These are phyloP conservation scores for Elaeis guineensis DNA, from an alignment of 176 grass and related monocot species.

Conservation along the genomic window DNA sequence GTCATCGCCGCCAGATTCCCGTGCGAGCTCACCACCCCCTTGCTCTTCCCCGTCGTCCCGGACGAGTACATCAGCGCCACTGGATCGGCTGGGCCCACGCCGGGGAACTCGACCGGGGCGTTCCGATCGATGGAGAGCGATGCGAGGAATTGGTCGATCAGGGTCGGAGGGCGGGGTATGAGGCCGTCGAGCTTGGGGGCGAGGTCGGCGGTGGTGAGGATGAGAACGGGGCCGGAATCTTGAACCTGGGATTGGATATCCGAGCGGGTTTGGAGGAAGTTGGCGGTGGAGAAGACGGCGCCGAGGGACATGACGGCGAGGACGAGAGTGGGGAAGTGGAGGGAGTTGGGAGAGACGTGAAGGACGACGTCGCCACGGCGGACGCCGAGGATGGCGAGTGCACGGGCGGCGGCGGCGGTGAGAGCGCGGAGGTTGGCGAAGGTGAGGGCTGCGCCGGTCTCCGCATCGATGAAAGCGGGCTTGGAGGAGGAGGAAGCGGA, in stretches of 20 bases:
- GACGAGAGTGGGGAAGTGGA: conserved; percentile 29
- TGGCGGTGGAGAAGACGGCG: conserved; percentile 36
- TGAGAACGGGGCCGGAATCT: conserved; percentile 25
- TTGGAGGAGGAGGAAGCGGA: neutral
- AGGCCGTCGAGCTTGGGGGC: conserved; percentile 16
- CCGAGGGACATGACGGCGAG: conserved; percentile 38
- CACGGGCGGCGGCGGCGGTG: neutral
- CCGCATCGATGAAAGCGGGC: conserved; percentile 39
- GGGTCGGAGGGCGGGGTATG: neutral
- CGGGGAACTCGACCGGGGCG: neutral
- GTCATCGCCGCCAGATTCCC: conserved; percentile 26
- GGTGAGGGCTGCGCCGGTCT: conserved; percentile 24
- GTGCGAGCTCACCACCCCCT: conserved; percentile 44
- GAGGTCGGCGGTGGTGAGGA: conserved; percentile 26
- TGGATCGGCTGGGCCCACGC: neutral
- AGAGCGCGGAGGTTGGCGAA: conserved; percentile 19
- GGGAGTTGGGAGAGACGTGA: conserved; percentile 31
- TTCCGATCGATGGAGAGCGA: conserved; percentile 17
- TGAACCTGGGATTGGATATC: conserved; percentile 26
- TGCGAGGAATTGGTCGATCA: conserved; percentile 32
- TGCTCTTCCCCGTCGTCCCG: conserved; percentile 55
- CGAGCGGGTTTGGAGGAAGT: conserved; percentile 27
- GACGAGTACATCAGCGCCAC: conserved; percentile 40
- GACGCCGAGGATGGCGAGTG: conserved; percentile 2
- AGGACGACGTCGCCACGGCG: conserved; percentile 27